phyloP scores from a whole-genome alignment of 2,329 filamentous ascomycete species.

The Fusarium mexicanum region DNA sequence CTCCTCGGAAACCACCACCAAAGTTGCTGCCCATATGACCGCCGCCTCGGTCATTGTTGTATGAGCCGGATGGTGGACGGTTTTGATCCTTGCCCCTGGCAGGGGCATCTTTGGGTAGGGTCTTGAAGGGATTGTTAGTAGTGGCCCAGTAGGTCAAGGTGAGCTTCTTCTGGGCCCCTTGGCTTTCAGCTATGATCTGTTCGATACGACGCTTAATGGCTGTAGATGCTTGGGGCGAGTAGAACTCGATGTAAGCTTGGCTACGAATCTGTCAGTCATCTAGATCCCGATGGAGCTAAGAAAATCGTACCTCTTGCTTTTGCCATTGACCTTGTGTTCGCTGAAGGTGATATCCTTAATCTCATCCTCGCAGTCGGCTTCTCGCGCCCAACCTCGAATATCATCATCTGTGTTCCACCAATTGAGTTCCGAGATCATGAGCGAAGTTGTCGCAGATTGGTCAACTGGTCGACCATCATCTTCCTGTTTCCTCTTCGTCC shows the following conservation, averaged over 20 bases:
- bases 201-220: conserved; percentile 87
- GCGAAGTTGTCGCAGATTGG: conserved; percentile 70
- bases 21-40: conserved; percentile 56
- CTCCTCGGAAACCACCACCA: conserved; percentile 62
- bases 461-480: conserved; percentile 69
- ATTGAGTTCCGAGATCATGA: conserved; percentile 88
- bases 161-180: conserved; percentile 73
- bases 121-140: conserved; percentile 86
- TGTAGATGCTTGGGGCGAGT: conserved; percentile 83
- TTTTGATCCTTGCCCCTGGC: conserved; percentile 67
- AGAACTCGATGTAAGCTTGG: conserved; percentile 86
- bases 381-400: conserved; percentile 84
- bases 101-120: conserved; percentile 87
- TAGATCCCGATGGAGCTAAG: background rate
- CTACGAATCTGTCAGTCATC: conserved; percentile 48
- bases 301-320: conserved; percentile 85
- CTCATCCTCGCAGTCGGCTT: conserved; percentile 83
- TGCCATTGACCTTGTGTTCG: conserved; percentile 98
- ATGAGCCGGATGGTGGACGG: conserved; percentile 61
- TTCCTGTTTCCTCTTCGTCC: conserved; percentile 68
- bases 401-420: conserved; percentile 99
- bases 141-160: conserved; percentile 80
- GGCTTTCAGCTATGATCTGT: conserved; percentile 60
- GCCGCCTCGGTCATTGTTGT: conserved; percentile 56
- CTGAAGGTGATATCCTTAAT: conserved; percentile 95